Evolutionary conservation across 495 filamentous ascomycete genomes (phyloP).

Genomic region (Achaetomiella virescens): DNA sequence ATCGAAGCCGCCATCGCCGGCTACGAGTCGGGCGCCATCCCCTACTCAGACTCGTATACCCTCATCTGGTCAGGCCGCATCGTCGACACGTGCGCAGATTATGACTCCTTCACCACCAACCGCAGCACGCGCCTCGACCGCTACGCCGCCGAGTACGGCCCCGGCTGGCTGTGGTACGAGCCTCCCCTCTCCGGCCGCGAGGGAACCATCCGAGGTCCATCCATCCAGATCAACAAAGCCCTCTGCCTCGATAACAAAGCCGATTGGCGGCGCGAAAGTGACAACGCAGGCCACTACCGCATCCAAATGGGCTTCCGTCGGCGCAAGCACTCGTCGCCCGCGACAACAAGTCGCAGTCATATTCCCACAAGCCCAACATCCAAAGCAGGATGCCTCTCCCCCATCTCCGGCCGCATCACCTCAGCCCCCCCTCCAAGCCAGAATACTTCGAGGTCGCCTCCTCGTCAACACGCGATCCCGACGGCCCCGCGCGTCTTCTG

Average conservation of each 20-base stretch:
- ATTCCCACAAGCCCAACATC: too few relatives aligned
- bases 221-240: conserved; percentile 26
- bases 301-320: conserved; percentile 25
- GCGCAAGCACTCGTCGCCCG: conserved; percentile 13
- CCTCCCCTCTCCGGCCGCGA: conserved; percentile 30
- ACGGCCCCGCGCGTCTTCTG: conserved; percentile 17
- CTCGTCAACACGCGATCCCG: conserved; percentile 6
- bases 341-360: too few relatives aligned
- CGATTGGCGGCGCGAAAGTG: conserved; percentile 7
- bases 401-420: neutral
- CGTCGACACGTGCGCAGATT: conserved; percentile 35
- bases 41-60: conserved; percentile 35
- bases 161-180: conserved; percentile 48
- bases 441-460: neutral
- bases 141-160: conserved; percentile 33
- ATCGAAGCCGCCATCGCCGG: conserved; percentile 40
- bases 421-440: neutral
- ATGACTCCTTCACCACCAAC: conserved; percentile 33
- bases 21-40: conserved; percentile 38
- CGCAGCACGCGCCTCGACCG: conserved; percentile 37
- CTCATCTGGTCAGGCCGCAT: conserved; percentile 43
- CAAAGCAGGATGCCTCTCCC: neutral
- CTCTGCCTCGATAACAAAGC: conserved; percentile 22
- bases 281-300: conserved; percentile 24
- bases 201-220: neutral